Evolutionary conservation across 2,329 filamentous ascomycete species (phyloP), one percentile per base, ranked within the genome.

Genomic region (Emmonsiellopsis sp.): DNA sequence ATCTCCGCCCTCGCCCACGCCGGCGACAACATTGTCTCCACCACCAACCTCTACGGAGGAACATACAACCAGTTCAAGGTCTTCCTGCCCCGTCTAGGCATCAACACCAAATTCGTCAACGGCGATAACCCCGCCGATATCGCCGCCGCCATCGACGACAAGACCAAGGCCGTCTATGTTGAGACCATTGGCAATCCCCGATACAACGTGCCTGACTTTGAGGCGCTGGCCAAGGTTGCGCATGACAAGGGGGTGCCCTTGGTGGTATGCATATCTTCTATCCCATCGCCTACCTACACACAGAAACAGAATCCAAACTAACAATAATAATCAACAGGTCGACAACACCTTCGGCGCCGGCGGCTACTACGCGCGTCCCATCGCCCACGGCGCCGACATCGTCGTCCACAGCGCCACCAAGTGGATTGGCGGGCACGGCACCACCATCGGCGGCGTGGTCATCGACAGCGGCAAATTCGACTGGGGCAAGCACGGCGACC

Each of bases 11-110:
- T 97, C n/a, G 89, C 89, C 4, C 83, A 88, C 56, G 80, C 84
- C 0, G 92, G 92, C 47, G 91, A 96, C 77, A 96, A 96, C 76
- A 95, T 96, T 62, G 81, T 96, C 50, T 86, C 88, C 10, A 95
- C 92, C 6, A 85, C 85, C 49, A 95, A 94, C 73, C 77, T 96
- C 54, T 95, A 96, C 72, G 91, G 91, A 60, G 91, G 91, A 68
- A 96, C 92, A 13, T 96, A 95, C 77, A 96, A 97, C 74, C 92
- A 96, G 76, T 83, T 96, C 74, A 96, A 96, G 75, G 90, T 96
- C 45, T 80, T 89, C 60, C 77, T 96, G 53, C 86, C 89, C 6
- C 83, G 91, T n/a, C 74, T 95, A 45, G 92, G 92, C 57, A 90
- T 97, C 66, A 77, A 77, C 42, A 93, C 89, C 65, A 95, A 91